Evolutionary conservation across 2,329 filamentous ascomycete species (phyloP).

Genomic region (Dendrostoma leiphaemia): DNA sequence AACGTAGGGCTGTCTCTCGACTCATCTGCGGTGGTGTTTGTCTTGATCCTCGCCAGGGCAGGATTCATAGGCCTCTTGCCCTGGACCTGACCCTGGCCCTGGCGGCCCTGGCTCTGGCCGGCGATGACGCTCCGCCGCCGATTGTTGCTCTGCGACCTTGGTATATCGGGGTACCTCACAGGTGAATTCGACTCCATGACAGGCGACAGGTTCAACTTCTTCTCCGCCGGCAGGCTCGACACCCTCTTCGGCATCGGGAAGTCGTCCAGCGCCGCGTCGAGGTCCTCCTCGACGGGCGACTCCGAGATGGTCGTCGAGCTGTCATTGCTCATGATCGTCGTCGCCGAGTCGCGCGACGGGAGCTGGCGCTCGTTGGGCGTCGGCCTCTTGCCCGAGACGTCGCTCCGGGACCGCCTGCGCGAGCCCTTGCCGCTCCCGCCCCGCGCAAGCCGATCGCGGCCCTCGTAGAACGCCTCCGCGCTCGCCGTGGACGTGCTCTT

Average conservation of each 20-base stretch:
- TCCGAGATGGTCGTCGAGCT: constrained; percentile 38
- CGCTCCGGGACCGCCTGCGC: constrained; percentile 9
- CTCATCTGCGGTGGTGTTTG: too few species aligned
- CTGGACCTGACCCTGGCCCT: too few species aligned
- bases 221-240: background rate
- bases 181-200: constrained; percentile 47
- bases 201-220: constrained; percentile 37
- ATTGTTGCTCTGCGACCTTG: constrained; percentile 12
- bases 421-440: constrained; percentile 21
- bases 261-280: constrained; percentile 9
- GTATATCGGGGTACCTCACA: constrained; percentile 27
- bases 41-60: background rate
- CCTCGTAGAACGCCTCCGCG: background rate
- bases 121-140: too few species aligned
- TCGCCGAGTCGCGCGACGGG: constrained; percentile 5
- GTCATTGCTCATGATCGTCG: constrained; percentile 27
- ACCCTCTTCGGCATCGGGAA: constrained; percentile 5
- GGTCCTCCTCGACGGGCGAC: constrained; percentile 20
- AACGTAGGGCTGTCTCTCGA: constrained; percentile 37
- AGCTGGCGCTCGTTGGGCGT: background rate
- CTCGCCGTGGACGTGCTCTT: background rate
- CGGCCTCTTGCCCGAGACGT: background rate
- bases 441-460: background rate
- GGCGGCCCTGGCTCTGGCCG: too few species aligned
- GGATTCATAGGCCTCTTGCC: too few species aligned